Base-by-base conservation (phyloP, 176 grass and related monocot species). In the Bromus sterilis region DNA sequence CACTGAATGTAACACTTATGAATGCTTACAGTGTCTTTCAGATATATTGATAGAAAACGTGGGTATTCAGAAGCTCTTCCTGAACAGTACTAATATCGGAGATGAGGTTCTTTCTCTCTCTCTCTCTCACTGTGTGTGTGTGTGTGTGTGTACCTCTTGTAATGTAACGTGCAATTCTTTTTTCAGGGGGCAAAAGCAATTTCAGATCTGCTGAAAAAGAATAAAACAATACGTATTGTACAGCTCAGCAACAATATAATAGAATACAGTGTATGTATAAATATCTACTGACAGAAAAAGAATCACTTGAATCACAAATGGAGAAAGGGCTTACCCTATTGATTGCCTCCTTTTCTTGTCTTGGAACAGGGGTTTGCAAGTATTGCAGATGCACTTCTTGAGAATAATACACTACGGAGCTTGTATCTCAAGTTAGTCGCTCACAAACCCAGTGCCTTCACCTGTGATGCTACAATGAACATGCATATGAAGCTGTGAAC, bases 191-290 rank as follows among this genome's bases (percentile, higher is more conserved):
- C 96, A 79, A 99, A 80, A 81, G 89, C 89, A 23, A 86, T 95
- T 91, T 88, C 90, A 7, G 93, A 88, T 78, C 84, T 99, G 93
- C 80, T 99, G 80, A 95, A 90, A 83, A 88, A 90, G 76, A 99
- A 99, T 62, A 89, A 86, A 79, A 93, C 88, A 46, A 91, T 99
- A 68, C 89, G 89, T 64, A 77, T 84, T 74, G 42, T 99, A 74
- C 91, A 99, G 75, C 86, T 99, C 74, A 93, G 94, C 87, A 99
- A 95, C 74, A 99, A 99, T 70, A 88, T 71, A 65, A 93, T 99
- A 80, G 96, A 99, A 51, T 95, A 95, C 80, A 86, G 84, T 40
- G 96, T 99, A 89, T 79, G 84, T 60, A 77, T 75, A 81, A 80
- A 64, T 58, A 93, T 53, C 49, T 20, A 78, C 55, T 42, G 49